A percentile compares a stretch with the other conserved stretches of the same genome.
These are phyloP conservation scores for Backusella psychrophila DNA, from an alignment of 192 early-diverging fungal genomes.

Conservation along the genomic window DNA sequence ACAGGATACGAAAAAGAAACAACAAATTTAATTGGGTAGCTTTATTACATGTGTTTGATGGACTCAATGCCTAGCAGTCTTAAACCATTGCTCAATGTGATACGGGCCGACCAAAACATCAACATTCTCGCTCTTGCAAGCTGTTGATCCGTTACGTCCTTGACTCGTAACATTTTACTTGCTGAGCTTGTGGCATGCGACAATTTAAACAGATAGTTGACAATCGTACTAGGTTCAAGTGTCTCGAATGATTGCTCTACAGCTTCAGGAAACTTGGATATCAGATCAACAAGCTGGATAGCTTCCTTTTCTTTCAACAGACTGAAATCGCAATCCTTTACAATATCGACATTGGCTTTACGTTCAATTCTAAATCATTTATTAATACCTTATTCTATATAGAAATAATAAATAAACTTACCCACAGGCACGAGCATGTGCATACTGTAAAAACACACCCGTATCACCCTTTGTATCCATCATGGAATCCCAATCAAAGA, in stretches of 20 bases:
- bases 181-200: slow-evolving; percentile 73
- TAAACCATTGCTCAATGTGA: slow-evolving; percentile 79
- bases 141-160: slow-evolving; percentile 48
- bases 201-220: slow-evolving; percentile 75
- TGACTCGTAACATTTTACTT: slow-evolving; percentile 65
- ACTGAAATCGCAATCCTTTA: slow-evolving; percentile 49
- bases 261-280: slow-evolving; percentile 82
- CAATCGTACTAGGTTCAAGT: slow-evolving; percentile 77
- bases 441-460: slow-evolving; percentile 94
- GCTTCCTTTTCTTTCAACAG: slow-evolving; percentile 72
- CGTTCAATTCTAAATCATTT: slow-evolving; percentile 61
- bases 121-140: slow-evolving; percentile 78
- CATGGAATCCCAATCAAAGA: slow-evolving; percentile 87
- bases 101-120: slow-evolving; percentile 71
- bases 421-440: slow-evolving; percentile 90
- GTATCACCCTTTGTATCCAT: slow-evolving; percentile 91
- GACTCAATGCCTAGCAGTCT: slow-evolving; percentile 73
- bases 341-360: slow-evolving; percentile 48
- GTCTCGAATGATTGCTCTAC: slow-evolving; percentile 55
- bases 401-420: slow-evolving; percentile 6
- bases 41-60: slow-evolving; percentile 79
- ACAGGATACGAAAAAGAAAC: background rate
- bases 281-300: slow-evolving; percentile 61
- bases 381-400: background rate
- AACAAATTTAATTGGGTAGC: background rate